These are phyloP conservation scores for Piromyces finnis DNA, from an alignment of 192 early-diverging fungal genomes.

Conservation along the genomic window DNA sequence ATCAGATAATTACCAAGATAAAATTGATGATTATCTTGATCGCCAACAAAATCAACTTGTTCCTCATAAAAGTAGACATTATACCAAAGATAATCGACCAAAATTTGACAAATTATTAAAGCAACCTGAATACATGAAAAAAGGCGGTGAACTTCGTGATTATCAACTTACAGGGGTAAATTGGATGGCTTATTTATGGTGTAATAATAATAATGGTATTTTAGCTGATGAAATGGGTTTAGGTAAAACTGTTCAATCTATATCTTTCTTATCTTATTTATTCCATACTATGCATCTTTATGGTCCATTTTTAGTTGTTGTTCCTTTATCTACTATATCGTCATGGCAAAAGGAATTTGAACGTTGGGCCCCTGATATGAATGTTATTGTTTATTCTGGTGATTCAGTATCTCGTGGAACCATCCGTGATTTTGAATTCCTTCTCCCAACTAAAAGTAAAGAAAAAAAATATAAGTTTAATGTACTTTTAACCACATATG, in stretches of 20 bases:
- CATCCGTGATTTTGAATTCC: slow-evolving; percentile 93
- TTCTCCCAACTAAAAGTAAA: slow-evolving; percentile 18
- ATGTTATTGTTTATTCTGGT: slow-evolving; percentile 79
- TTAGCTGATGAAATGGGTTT: slow-evolving; percentile 84
- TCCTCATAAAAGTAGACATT: slow-evolving; percentile 43
- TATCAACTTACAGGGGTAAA: slow-evolving; percentile 90
- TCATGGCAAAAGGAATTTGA: slow-evolving; percentile 93
- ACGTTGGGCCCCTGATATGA: slow-evolving; percentile 88
- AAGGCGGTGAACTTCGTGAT: slow-evolving; percentile 76
- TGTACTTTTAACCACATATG: slow-evolving; percentile 86
- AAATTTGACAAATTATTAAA: slow-evolving; percentile 55
- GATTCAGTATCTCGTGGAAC: slow-evolving; percentile 57
- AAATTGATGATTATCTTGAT: slow-evolving; percentile 67
- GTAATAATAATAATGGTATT: slow-evolving; percentile 88
- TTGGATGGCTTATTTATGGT: slow-evolving; percentile 95
- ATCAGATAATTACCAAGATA: slow-evolving; percentile 45
- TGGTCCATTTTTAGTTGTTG: slow-evolving; percentile 91
- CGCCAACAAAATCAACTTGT: slow-evolving; percentile 50
- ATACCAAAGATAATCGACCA: slow-evolving; percentile 31
- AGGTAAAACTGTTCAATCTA: slow-evolving; percentile 95
- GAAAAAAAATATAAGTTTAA: slow-evolving; percentile 61
- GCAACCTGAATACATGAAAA: slow-evolving; percentile 63
- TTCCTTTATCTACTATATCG: slow-evolving; percentile 85
- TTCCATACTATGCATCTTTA: slow-evolving; percentile 67
- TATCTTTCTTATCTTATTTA: slow-evolving; percentile 77